Evolutionary conservation across 768 basidiomycete genomes (phyloP), one percentile per base, ranked within the genome.

Genomic region (Inosperma sp.): DNA sequence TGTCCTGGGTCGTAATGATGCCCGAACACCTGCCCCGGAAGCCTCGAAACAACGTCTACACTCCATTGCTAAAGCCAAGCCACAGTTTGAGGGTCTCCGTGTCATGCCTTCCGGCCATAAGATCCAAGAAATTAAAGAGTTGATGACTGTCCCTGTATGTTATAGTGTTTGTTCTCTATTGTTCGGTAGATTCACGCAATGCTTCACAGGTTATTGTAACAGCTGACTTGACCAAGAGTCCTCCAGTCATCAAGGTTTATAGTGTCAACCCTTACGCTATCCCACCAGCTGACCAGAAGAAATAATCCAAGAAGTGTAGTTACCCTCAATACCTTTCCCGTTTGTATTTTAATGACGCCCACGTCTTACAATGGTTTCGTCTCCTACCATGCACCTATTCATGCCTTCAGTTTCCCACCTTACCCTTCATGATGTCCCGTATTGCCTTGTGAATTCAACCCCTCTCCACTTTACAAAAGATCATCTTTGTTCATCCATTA

Each of bases 171-270:
- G 55, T 40, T 26, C 17, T 41, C 22, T 23, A 36, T 19, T 23
- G 17, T 22, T 16, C 16, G 2, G 19, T 10, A 12, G 54, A 53
- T 61, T 40, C 55, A 47, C 29, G 47, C 29, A 33, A 48, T 49
- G 41, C 53, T 33, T 51, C 3, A 5, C 58, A 93, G 90, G 92
- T 94, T 59, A 94, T 96, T 62, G 85, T 96, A 59, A 94, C 93
- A 34, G 92, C 92, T 26, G 93, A 97, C 67, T 71, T 95, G 59
- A 92, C 91, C 55, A 96, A 95, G 81, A 92, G 88, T 59, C 93
- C 93, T 33, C 93, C 93, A 4, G 90, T 97, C 62, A 88, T 98
- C 77, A 94, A 96, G 69, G 93, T 98, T 51, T 93, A 93, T 76
- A 93, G 91, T 61, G 88, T 93, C 62, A 93, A 93, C 64, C 93